Conservation (phyloP, 129 eudicot genomes). For the Cynara cardunculus region DNA sequence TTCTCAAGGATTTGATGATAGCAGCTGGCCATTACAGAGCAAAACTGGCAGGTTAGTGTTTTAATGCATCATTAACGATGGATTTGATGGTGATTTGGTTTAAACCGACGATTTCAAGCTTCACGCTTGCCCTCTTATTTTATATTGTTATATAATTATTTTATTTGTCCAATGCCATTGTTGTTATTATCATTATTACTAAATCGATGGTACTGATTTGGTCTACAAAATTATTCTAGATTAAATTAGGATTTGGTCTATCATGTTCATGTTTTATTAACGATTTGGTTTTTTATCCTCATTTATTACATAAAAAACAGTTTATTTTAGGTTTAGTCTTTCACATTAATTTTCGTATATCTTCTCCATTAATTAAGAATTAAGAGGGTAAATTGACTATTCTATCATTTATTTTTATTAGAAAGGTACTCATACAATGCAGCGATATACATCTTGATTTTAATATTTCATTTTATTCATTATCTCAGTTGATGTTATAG, state of each 20-base stretch:
- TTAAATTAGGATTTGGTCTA: background rate
- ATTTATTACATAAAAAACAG: background rate
- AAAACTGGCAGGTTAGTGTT: conserved; percentile 68
- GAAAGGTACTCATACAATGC: no score
- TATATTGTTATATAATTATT: background rate
- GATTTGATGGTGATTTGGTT: background rate
- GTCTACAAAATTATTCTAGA: background rate
- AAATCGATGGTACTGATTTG: background rate
- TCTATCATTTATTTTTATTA: no score
- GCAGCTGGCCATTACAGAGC: conserved; percentile 76
- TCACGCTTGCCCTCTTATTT: background rate
- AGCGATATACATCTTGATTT: no score
- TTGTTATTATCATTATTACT: background rate
- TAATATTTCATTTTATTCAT: no score
- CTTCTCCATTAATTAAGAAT: no score
- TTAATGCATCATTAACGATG: background rate
- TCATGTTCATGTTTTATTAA: background rate
- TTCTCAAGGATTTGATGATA: conserved; percentile 72
- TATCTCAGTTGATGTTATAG: no score
- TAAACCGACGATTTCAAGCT: background rate
- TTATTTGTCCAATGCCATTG: background rate
- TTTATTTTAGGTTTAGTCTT: no score
- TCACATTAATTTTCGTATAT: no score
- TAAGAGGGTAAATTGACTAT: no score
- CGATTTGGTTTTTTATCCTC: background rate